These are phyloP conservation scores for Simmondsia chinensis DNA, from an alignment of 148 eudicot genomes.

Conservation along the genomic window DNA sequence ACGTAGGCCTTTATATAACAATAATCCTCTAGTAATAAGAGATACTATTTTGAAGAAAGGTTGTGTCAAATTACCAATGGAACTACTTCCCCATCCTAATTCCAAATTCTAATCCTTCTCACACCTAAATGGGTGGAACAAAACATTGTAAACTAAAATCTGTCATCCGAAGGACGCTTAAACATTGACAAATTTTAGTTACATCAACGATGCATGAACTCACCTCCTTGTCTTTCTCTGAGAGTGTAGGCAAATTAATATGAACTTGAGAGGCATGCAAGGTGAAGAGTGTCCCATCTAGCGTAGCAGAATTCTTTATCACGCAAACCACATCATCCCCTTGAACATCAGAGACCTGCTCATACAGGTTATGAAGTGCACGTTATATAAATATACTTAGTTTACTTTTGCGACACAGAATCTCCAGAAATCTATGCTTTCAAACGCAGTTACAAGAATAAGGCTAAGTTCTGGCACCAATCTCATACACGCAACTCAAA, in stretches of 20 bases:
- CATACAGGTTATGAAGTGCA: slow-evolving; percentile 9
- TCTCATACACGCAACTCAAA: not conserved
- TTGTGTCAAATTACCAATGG: too few relatives aligned
- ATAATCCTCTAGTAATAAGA: too few relatives aligned
- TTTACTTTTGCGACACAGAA: not conserved
- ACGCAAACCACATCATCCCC: slow-evolving; percentile 75
- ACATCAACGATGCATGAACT: slow-evolving; percentile 2
- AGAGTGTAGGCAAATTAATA: slow-evolving; percentile 81
- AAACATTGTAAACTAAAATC: not conserved
- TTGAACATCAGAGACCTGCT: slow-evolving; percentile 68
- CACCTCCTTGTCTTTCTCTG: slow-evolving; percentile 83
- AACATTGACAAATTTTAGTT: not conserved
- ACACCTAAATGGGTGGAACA: not conserved
- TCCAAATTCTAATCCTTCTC: not conserved
- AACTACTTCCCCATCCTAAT: too few relatives aligned
- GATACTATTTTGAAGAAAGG: too few relatives aligned
- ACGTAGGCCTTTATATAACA: too few relatives aligned
- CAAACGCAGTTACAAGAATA: not conserved
- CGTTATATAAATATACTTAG: not conserved
- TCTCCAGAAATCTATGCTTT: not conserved
- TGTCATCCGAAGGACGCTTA: too few relatives aligned
- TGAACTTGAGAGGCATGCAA: slow-evolving; percentile 86
- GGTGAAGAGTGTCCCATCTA: slow-evolving; percentile 77
- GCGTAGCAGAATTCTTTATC: slow-evolving; percentile 80
- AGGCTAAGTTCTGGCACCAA: not conserved